Base-by-base conservation (phyloP, 169 alveolate species). In the Plasmodium inui region DNA sequence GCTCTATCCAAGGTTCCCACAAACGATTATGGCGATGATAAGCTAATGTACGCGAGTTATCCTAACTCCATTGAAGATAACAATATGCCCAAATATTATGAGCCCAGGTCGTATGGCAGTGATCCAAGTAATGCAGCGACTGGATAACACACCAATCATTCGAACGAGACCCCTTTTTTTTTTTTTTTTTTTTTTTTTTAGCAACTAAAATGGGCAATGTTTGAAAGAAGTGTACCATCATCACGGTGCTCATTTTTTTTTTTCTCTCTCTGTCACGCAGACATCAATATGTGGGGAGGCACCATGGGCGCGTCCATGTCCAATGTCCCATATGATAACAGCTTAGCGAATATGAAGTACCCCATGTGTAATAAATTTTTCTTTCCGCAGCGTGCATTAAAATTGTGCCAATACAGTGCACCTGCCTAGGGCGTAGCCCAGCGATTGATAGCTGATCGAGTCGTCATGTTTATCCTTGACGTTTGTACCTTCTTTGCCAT, bases 351-450 rank as follows among this genome's bases (percentile, higher is more conserved):
- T 84, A 71, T 84, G 92, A 84, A 84, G 74, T 84, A 84, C 30
- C 92, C 61, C 10, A 28, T 46, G 78, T 71, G 92, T 84, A 46
- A 84, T 80, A 84, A 70, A 14, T 50, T 37, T 83, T 83, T 83
- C 76, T 26, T 67, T 30, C 26, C 30, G 28, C 17, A 83, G 71
- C 34, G 34, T 67, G 73, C 28, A 32, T 57, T 71, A 71, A 71
- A 1, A 32, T 74, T 74, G 82, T 74, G 82, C 82, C 10, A 37
- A 14, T 74, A 34, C 17, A 73, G 22, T 17, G 82, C 34, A 12
- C 44, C 26, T 74, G 39, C 22, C 30, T 22, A 74, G 37, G 76
- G 14, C n/a, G 12, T 8, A 28, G 32, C 76, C 76, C 30, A 26
- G 37, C 39, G 28, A 17, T 50, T 67, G 1, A 41, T 28, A 67